Percentiles rank a stretch among this genome's conserved stretches.
phyloP scores from a whole-genome alignment of 148 eudicot genomes.

The Fallopia convolvulus region DNA sequence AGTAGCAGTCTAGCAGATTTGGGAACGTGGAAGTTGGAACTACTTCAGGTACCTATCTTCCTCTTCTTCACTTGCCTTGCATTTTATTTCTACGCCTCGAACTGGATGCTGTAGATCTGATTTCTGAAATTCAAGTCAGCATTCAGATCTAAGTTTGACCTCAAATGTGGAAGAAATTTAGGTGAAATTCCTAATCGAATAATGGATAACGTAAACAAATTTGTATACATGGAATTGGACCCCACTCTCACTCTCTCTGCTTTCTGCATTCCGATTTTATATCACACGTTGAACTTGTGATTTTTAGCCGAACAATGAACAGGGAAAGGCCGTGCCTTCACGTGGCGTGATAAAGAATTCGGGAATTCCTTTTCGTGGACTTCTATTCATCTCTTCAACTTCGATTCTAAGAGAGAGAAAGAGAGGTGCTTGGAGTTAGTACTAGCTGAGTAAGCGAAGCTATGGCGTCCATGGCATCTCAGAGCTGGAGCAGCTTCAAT shows the following conservation, averaged over 20 bases:
- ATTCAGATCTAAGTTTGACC: neutral
- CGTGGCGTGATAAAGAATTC: neutral
- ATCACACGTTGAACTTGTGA: neutral
- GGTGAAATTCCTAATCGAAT: neutral
- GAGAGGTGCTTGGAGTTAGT: neutral
- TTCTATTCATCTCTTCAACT: neutral
- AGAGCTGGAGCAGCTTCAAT: constrained; percentile 1
- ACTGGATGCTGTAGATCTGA: no score
- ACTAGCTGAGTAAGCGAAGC: neutral
- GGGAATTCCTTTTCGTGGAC: neutral
- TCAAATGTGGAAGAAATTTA: neutral
- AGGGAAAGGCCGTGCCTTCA: neutral
- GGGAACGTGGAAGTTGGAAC: neutral
- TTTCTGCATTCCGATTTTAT: neutral
- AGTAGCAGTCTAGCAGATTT: neutral
- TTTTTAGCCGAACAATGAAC: neutral
- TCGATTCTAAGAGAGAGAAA: neutral
- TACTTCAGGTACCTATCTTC: neutral
- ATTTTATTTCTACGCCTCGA: neutral
- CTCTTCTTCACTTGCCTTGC: neutral
- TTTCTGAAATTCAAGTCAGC: no score
- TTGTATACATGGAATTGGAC: neutral
- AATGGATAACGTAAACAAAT: neutral
- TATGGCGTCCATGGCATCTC: neutral
- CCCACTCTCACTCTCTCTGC: neutral